Evolutionary conservation across 108 stramenopile species (phyloP).

Genomic region (Chaetoceros tenuissimus): DNA sequence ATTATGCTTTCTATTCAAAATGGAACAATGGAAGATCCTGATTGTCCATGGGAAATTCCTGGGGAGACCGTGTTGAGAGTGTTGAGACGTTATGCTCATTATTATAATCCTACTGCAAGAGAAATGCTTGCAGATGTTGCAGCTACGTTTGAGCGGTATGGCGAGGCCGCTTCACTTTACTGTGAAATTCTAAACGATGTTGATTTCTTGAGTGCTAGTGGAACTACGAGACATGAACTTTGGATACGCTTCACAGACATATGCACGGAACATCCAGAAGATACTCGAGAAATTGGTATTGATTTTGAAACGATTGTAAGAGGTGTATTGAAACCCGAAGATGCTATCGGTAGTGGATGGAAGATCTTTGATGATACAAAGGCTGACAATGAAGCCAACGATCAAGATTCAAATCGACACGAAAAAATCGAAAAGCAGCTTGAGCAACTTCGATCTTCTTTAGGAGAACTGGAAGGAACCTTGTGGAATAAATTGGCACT

Average conservation of each 20-base stretch:
- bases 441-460: slow-evolving; percentile 24
- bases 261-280: slow-evolving; percentile 81
- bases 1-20: neutral
- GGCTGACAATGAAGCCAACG: slow-evolving; percentile 11
- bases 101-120: slow-evolving; percentile 21
- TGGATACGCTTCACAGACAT: slow-evolving; percentile 93
- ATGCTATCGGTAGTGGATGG: slow-evolving; percentile 16
- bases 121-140: slow-evolving; percentile 47
- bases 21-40: neutral
- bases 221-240: slow-evolving; percentile 76
- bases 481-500: slow-evolving; percentile 95
- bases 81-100: slow-evolving; percentile 30
- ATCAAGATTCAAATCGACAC: slow-evolving; percentile 6
- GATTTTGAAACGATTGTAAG: slow-evolving; percentile 87
- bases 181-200: slow-evolving; percentile 80
- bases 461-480: slow-evolving; percentile 87
- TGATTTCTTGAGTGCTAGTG: slow-evolving; percentile 46
- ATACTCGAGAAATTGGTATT: slow-evolving; percentile 47
- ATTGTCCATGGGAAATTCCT: slow-evolving; percentile 14
- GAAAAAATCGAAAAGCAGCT: slow-evolving; percentile 14
- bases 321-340: slow-evolving; percentile 48
- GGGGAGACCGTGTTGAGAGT: slow-evolving; percentile 29
- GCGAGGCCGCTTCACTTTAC: slow-evolving; percentile 83
- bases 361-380: slow-evolving; percentile 23
- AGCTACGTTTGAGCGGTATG: slow-evolving; percentile 39